Evolutionary conservation across 306 rosid genomes (phyloP), one percentile per base, ranked within the genome.

Genomic region (Vicia faba): DNA sequence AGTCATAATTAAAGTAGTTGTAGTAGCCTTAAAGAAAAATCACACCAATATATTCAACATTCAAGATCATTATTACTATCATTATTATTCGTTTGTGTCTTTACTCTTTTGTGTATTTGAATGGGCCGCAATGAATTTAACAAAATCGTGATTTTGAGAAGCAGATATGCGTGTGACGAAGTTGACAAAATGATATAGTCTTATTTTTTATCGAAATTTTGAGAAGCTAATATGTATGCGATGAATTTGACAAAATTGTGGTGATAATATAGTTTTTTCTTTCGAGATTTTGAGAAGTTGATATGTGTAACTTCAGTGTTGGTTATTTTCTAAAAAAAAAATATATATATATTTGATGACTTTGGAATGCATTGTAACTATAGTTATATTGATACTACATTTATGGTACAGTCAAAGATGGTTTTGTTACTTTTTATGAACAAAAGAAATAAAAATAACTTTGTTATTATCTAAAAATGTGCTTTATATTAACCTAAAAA

Each of bases 391-490:
- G 43, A 16, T 55, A 75, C 53, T 55, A 50, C 57, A 50, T 13
- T 31, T 31, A 76, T 64, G 77, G 25, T 71, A 71, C 79, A 83
- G 85, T 85, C 86, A 87, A 89, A 66, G 12, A 43, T 78, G 74
- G 62, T 87, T 89, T 81, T 83, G 67, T 81, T 75, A 57, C 81
- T 31, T 55, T 55, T 55, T 55, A 12, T 26, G 14, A 51, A 25
- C 10, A 55, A 26, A 26, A 45, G 40, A 31, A 57, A 57, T 51
- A 20, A 51, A 51, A 59, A 46, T 78, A 75, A 56, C 89, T 89
- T 81, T 81, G 64, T 83, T 75, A 64, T 73, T 19, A 80, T 63
- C 68, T 80, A 26, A 11, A 79, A 83, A 72, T 78, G 83, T 75
- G 82, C 83, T 78, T 79, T 78, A 71, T 28, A 40, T 49, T 66